phyloP scores from a whole-genome alignment of 805 yeast genomes.

The Candida sphagnicola region DNA sequence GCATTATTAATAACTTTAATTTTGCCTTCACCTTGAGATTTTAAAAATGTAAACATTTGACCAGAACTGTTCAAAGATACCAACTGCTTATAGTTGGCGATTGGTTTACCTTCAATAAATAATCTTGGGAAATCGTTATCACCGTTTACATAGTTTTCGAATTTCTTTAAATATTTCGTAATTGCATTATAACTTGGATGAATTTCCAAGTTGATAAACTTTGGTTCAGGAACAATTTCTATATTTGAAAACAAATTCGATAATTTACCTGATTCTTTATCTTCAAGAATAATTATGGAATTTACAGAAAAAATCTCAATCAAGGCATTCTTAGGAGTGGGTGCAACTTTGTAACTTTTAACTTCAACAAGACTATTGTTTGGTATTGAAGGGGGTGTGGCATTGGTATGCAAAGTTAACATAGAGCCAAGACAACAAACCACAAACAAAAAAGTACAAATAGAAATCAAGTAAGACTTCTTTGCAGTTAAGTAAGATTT shows the following conservation, averaged over 20 bases:
- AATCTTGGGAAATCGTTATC: constrained; percentile 25
- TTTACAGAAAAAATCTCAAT: constrained; percentile 29
- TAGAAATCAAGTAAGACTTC: neutral
- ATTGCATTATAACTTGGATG: constrained; percentile 28
- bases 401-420: neutral
- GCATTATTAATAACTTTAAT: constrained; percentile 11
- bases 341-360: neutral
- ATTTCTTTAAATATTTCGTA: constrained; percentile 20
- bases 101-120: constrained; percentile 31
- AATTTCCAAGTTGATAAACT: constrained; percentile 23
- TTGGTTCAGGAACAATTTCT: constrained; percentile 31
- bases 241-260: constrained; percentile 17
- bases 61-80: constrained; percentile 16
- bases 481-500: neutral
- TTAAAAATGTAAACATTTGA: constrained; percentile 19
- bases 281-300: constrained; percentile 24
- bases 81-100: constrained; percentile 23
- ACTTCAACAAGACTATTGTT: neutral
- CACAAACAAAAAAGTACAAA: neutral
- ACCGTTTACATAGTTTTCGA: constrained; percentile 7
- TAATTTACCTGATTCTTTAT: constrained; percentile 14
- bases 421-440: neutral
- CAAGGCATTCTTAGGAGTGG: constrained; percentile 18
- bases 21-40: constrained; percentile 23
- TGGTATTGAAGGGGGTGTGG: neutral